Percentiles rank a stretch among this genome's conserved stretches.
Conservation (phyloP, 345 rosid species). For the Lagerstroemia speciosa region DNA sequence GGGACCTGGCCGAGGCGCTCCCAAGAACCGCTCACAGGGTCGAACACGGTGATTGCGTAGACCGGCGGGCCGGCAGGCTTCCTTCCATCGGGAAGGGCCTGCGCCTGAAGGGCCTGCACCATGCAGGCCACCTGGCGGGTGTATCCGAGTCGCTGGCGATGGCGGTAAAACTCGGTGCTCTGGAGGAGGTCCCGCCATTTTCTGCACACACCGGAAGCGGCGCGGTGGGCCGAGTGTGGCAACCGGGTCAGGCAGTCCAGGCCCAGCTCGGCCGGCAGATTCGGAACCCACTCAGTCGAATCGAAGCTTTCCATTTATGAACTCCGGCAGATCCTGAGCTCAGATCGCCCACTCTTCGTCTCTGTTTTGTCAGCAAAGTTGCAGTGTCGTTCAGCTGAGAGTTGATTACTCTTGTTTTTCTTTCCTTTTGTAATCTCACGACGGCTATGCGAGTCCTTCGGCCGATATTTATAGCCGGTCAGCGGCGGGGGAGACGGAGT, state of each 20-base stretch:
- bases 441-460: too few species aligned
- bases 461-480: background rate
- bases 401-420: background rate
- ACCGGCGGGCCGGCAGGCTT: constrained; percentile 24
- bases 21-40: constrained; percentile 33
- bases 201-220: constrained; percentile 41
- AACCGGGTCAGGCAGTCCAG: constrained; percentile 49
- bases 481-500: background rate
- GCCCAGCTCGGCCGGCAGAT: constrained; percentile 42
- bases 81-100: background rate
- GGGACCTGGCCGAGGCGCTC: constrained; percentile 35
- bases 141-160: constrained; percentile 26
- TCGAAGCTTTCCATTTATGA: constrained; percentile 16
- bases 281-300: constrained; percentile 32
- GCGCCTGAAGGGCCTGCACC: constrained; percentile 26
- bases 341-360: background rate
- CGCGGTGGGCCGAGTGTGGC: constrained; percentile 31
- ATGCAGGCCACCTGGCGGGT: constrained; percentile 48
- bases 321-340: background rate
- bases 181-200: constrained; percentile 40
- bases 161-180: constrained; percentile 36
- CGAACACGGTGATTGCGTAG: constrained; percentile 34
- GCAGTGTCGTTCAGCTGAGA: background rate
- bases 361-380: too few species aligned
- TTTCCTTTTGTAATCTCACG: background rate